phyloP scores from a whole-genome alignment of 164 flowering plant species.

The Sextonia rubra region DNA sequence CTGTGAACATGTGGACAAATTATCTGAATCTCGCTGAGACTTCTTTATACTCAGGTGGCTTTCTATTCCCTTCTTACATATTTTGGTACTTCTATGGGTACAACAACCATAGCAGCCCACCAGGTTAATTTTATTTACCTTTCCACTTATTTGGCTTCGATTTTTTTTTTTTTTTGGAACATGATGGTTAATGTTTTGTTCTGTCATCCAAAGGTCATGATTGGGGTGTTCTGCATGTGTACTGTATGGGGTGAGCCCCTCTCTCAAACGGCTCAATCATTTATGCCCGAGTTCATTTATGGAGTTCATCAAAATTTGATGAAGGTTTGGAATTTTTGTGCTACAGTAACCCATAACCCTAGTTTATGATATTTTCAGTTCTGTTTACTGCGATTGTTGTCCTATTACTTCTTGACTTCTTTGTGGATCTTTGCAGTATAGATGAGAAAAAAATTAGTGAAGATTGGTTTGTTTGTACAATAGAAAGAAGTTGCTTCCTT shows the following conservation, averaged over 20 bases:
- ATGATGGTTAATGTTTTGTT: slow-evolving; percentile 2
- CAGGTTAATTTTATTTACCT: slow-evolving; percentile 44
- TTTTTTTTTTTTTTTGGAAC: background rate
- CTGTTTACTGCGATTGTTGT: background rate
- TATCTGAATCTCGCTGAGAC: slow-evolving; percentile 4
- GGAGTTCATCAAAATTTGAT: slow-evolving; percentile 59
- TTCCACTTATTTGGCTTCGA: background rate
- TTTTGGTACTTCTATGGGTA: slow-evolving; percentile 84
- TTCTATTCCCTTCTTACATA: slow-evolving; percentile 74
- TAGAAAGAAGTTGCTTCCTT: too few species aligned
- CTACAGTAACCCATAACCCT: background rate
- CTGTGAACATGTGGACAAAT: background rate
- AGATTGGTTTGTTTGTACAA: background rate
- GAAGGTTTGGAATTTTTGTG: slow-evolving; percentile 47
- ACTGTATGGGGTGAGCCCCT: slow-evolving; percentile 94
- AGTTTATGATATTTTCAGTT: background rate
- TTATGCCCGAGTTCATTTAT: slow-evolving; percentile 91
- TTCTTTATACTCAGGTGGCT: slow-evolving; percentile 44
- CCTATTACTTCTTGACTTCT: background rate
- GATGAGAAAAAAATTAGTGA: background rate
- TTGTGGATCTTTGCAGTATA: background rate
- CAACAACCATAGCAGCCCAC: slow-evolving; percentile 59
- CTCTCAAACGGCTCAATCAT: slow-evolving; percentile 97
- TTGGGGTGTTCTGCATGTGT: slow-evolving; percentile 66
- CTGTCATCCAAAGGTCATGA: slow-evolving; percentile 62